Evolutionary conservation across 257 asterid species (phyloP), one percentile per base, ranked within the genome.

Genomic region (Coffea canephora): DNA sequence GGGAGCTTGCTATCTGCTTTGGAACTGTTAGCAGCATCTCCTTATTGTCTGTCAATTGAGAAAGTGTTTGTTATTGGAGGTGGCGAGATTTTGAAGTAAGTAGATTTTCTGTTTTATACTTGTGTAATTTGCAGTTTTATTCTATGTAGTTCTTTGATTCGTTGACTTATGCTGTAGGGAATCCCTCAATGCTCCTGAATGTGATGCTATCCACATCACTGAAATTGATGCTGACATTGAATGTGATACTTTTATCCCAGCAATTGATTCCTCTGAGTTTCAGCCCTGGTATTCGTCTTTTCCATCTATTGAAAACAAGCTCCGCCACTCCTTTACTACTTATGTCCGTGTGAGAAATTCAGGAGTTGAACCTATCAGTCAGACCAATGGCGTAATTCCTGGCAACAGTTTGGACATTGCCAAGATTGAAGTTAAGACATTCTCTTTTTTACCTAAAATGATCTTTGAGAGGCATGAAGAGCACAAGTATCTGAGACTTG

Each of bases 51-150:
- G 13, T 89, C 92, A 43, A 82, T 96, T 73, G 98, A 96, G 87
- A 92, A 83, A 81, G 90, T 92, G 85, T 96, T 96, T 84, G 82
- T 96, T 81, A 96, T 94, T 55, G 99, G 99, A 69, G 99, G 99
- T 65, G 99, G 98, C 36, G 91, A 94, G 90, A 92, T 94, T 82
- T 89, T 94, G 87, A 89, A 93, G 98, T 93, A 82, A 70, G 83
- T 66, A 36, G 69, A 62, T 78, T 11, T 21, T 69, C 39, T 75
- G 34, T 69, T 78, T n/a, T 57, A 15, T 57, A 15, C 69, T 71
- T 52, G 15, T 64, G 5, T 36, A 21, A 48, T 71, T 66, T 64
- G 45, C 19, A 71, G 65, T 67, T 61, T 25, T n/a, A 10, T 54
- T 34, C 67, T 77, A 23, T 46, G 19, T 64, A 64, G 77, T 49